These are phyloP conservation scores for Trichoderma sp. DNA, from an alignment of 2,329 filamentous ascomycete genomes.

Conservation along the genomic window DNA sequence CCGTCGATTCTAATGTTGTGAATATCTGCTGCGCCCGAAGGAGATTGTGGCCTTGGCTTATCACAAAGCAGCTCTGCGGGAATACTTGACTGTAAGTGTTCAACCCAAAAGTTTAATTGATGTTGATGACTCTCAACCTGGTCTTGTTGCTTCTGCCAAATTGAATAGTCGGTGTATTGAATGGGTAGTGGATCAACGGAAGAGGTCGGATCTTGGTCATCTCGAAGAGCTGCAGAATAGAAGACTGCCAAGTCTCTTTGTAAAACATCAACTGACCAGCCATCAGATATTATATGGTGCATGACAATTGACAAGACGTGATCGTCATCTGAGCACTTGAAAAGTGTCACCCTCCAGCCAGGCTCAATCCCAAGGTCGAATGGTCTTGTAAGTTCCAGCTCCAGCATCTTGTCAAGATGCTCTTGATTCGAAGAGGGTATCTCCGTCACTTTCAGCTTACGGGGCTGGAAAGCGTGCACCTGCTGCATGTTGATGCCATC, in stretches of 20 bases:
- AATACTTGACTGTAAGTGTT: not conserved
- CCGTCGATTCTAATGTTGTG: not conserved
- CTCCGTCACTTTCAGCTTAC: not conserved
- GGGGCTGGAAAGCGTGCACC: not conserved
- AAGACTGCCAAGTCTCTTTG: not conserved
- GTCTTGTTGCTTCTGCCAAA: not conserved
- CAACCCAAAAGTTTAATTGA: not conserved
- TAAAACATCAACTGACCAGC: not conserved
- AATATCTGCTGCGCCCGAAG: not conserved
- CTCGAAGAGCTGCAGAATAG: not conserved
- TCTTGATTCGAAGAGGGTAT: not conserved
- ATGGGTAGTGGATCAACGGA: not conserved
- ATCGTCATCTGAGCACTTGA: not conserved
- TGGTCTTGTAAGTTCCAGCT: not conserved
- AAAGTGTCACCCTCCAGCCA: not conserved
- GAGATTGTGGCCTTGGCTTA: not conserved
- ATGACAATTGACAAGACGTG: not conserved
- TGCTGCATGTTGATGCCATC: not conserved
- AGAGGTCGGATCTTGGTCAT: not conserved
- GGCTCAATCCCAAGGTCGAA: not conserved
- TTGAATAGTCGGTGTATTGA: not conserved
- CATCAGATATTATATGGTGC: not conserved
- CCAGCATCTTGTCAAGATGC: not conserved
- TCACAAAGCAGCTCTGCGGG: not conserved
- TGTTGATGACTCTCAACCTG: not conserved